Evolutionary conservation across 495 filamentous ascomycete species (phyloP).

Genomic region (Trichocladium antarcticum): DNA sequence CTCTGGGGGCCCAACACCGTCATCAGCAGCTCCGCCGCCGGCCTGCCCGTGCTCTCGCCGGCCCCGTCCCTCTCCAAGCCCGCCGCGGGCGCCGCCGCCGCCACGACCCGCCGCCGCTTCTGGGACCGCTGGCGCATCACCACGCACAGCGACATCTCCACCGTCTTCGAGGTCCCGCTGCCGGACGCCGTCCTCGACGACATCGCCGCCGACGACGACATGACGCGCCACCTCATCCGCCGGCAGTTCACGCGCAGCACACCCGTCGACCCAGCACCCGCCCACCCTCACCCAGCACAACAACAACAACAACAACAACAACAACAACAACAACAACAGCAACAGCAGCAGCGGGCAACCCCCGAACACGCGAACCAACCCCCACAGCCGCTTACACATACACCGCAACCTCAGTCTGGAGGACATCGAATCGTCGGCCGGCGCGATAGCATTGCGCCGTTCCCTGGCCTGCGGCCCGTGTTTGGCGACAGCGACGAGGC

Average conservation of each 20-base stretch:
- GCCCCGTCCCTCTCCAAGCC: not conserved
- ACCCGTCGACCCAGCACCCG: not conserved
- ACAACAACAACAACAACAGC: not conserved
- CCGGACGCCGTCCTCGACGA: constrained; percentile 46
- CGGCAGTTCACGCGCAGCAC: constrained; percentile 27
- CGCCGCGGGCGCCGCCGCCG: constrained; percentile 7
- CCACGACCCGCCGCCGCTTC: constrained; percentile 19
- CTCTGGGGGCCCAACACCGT: constrained; percentile 24
- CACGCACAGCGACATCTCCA: constrained; percentile 53
- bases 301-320: no score
- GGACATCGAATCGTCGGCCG: constrained; percentile 23
- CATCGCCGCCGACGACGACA: constrained; percentile 44
- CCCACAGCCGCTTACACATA: no score
- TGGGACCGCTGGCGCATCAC: constrained; percentile 42
- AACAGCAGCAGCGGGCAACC: not conserved
- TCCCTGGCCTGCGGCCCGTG: constrained; percentile 26
- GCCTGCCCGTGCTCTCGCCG: constrained; percentile 4
- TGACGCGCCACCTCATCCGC: constrained; percentile 40
- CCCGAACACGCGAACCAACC: no score
- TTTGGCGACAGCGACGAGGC: constrained; percentile 31
- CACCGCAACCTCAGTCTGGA: no score
- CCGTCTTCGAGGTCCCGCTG: constrained; percentile 57
- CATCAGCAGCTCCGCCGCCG: not conserved
- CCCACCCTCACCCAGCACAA: constrained; percentile 1
- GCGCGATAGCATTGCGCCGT: constrained; percentile 39